A percentile compares a stretch with the other conserved stretches of the same genome.
Evolutionary conservation across 495 filamentous ascomycete species (phyloP).

Genomic region (Neurospora sp.): DNA sequence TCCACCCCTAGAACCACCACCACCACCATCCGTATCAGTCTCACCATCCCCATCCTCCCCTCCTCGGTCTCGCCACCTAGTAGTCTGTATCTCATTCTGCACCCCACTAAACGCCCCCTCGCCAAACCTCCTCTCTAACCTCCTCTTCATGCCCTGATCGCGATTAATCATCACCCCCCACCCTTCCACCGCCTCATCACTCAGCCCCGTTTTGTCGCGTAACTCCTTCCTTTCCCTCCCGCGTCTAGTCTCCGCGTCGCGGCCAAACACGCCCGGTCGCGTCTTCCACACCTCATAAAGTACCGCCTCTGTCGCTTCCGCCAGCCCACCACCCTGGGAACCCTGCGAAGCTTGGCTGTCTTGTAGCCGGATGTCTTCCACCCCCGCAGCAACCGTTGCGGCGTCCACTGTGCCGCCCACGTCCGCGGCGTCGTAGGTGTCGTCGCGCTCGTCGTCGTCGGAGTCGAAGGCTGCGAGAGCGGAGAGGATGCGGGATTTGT

Average conservation of each 20-base stretch:
- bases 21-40: conserved; percentile 22
- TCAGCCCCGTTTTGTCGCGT: conserved; percentile 72
- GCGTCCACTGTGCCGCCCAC: conserved; percentile 78
- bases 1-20: conserved; percentile 9
- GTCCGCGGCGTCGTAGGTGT: conserved; percentile 88
- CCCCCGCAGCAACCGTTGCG: conserved; percentile 17
- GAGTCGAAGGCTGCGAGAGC: conserved; percentile 86
- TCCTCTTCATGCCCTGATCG: conserved; percentile 53
- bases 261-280: conserved; percentile 51
- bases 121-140: conserved; percentile 57
- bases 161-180: conserved; percentile 79
- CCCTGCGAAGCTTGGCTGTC: neutral
- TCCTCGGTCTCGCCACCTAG: conserved; percentile 45
- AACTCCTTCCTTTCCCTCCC: conserved; percentile 50
- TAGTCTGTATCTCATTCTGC: conserved; percentile 48
- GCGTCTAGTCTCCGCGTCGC: conserved; percentile 58
- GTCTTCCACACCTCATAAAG: conserved; percentile 61
- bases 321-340: neutral
- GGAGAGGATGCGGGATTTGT: conserved; percentile 80
- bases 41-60: conserved; percentile 33
- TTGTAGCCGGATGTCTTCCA: conserved; percentile 20
- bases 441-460: conserved; percentile 94
- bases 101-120: conserved; percentile 40
- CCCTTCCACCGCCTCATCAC: conserved; percentile 89
- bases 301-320: conserved; percentile 37